These are phyloP conservation scores for Xylaria sp. DNA, from an alignment of 495 filamentous ascomycete genomes.

Conservation along the genomic window DNA sequence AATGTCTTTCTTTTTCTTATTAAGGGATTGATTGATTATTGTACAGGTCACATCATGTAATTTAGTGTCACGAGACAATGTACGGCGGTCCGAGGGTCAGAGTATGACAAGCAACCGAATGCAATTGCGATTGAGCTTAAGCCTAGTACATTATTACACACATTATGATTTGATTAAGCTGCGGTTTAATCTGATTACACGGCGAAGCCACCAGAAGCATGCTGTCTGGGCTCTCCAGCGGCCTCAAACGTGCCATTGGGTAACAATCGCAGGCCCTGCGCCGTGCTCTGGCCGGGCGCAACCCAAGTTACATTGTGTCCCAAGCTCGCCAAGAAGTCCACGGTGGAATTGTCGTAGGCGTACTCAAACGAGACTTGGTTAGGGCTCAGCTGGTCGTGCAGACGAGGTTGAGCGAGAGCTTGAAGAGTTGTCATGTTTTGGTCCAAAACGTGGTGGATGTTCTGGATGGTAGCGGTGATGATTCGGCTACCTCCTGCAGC, in stretches of 20 bases:
- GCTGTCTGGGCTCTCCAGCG: conserved; percentile 75
- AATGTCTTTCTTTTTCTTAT: no score
- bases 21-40: no score
- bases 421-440: conserved; percentile 62
- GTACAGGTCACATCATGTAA: no score
- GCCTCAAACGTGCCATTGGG: conserved; percentile 70
- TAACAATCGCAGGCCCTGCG: conserved; percentile 72
- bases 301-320: conserved; percentile 82
- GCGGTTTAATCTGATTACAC: conserved; percentile 49
- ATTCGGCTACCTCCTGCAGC: conserved; percentile 89
- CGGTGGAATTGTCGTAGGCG: conserved; percentile 69
- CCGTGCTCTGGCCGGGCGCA: conserved; percentile 67
- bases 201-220: conserved; percentile 72
- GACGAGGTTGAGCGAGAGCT: conserved; percentile 68
- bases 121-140: neutral
- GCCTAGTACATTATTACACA: neutral
- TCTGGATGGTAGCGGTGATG: conserved; percentile 82
- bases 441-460: conserved; percentile 75
- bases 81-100: no score
- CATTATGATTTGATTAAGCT: neutral
- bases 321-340: conserved; percentile 64
- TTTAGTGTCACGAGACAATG: no score
- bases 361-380: conserved; percentile 74
- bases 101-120: no score
- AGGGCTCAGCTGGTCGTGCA: conserved; percentile 87